phyloP scores from a whole-genome alignment of 1,139 yeast species.

The Yamadazyma diddensiae region DNA sequence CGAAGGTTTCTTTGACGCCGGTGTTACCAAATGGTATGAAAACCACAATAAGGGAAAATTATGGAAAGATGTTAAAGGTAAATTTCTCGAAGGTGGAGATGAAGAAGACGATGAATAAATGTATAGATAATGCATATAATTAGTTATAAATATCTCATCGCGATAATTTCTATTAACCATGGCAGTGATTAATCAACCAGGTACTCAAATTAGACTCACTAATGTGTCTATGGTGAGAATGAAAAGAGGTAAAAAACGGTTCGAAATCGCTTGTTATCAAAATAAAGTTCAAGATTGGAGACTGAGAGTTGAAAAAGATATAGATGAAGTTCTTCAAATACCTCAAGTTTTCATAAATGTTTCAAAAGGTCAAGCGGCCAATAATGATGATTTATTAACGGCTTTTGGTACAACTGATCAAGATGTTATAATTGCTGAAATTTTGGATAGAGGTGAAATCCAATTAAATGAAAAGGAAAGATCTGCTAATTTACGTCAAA shows the following conservation, averaged over 20 bases:
- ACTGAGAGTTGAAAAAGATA: constrained; percentile 81
- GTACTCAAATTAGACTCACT: constrained; percentile 82
- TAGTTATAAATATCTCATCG: constrained; percentile 1
- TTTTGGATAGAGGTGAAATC: constrained; percentile 85
- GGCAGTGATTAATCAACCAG: constrained; percentile 80
- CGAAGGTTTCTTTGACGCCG: constrained; percentile 80
- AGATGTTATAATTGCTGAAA: constrained; percentile 73
- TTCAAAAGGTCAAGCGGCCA: constrained; percentile 92
- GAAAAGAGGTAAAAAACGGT: constrained; percentile 86
- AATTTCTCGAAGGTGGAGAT: constrained; percentile 56
- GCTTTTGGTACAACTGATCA: constrained; percentile 76
- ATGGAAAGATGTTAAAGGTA: constrained; percentile 90
- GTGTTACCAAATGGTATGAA: constrained; percentile 81
- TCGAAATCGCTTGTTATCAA: constrained; percentile 94
- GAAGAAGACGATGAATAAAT: constrained; percentile 53
- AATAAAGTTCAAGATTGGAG: constrained; percentile 97
- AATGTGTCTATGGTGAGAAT: constrained; percentile 90
- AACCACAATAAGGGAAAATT: constrained; percentile 90
- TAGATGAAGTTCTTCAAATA: constrained; percentile 93
- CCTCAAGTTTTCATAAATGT: constrained; percentile 94
- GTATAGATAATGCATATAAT: no score
- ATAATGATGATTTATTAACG: constrained; percentile 74
- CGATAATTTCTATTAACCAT: constrained; percentile 19
- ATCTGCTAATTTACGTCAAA: constrained; percentile 67
- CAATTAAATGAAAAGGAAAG: constrained; percentile 94